phyloP scores from a whole-genome alignment of 2,329 filamentous ascomycete species.

The Arachnopeziza araneosa region DNA sequence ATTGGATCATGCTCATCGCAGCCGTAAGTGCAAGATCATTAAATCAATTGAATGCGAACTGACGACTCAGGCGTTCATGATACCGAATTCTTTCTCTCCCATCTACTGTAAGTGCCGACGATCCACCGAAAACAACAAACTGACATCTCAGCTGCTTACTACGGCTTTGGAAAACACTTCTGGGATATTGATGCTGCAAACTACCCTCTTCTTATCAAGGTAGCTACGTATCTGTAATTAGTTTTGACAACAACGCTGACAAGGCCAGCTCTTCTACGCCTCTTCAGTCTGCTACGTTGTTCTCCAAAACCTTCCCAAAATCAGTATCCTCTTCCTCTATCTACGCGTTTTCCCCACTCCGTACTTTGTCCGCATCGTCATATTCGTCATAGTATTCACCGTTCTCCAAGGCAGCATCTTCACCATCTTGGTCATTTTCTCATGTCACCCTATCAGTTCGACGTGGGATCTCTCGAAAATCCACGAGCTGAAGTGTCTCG shows the following conservation, averaged over 20 bases:
- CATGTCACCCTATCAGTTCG: not conserved
- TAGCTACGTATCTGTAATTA: not conserved
- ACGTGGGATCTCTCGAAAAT: not conserved
- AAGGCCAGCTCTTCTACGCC: conserved; percentile 13
- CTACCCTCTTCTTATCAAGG: conserved; percentile 14
- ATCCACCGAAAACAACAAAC: not conserved
- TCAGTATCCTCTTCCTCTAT: not conserved
- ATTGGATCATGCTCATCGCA: conserved; percentile 13
- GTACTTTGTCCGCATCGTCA: not conserved
- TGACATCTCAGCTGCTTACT: not conserved
- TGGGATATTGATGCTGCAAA: conserved; percentile 17
- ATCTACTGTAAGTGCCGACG: not conserved
- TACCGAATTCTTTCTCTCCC: not conserved
- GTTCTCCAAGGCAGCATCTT: not conserved
- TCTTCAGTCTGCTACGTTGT: conserved; percentile 7
- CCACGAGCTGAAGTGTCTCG: not conserved
- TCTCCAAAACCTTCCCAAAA: not conserved
- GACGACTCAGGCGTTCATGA: not conserved
- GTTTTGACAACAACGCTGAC: not conserved
- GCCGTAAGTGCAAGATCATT: conserved; percentile 6
- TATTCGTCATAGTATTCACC: not conserved
- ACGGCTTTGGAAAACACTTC: conserved; percentile 20
- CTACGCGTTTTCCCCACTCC: not conserved
- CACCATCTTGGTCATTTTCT: not conserved
- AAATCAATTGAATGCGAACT: not conserved